These are phyloP conservation scores for Ophiostoma triangulosporum DNA, from an alignment of 2,329 filamentous ascomycete species.

Conservation along the genomic window DNA sequence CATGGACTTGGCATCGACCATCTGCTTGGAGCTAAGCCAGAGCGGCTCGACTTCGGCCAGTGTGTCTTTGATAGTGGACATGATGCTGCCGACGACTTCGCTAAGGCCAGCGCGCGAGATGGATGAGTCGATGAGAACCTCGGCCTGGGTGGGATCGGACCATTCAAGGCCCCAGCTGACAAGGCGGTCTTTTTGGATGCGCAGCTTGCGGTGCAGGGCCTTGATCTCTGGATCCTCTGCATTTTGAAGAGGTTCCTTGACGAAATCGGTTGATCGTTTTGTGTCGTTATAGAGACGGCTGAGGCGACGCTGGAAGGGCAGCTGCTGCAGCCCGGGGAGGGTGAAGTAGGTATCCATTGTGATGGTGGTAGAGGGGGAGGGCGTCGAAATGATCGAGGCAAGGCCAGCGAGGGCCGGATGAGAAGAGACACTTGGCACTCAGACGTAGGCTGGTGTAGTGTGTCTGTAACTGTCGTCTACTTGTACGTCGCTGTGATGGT, in stretches of 20 bases:
- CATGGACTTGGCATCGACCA: constrained; percentile 17
- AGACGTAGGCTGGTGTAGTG: no score
- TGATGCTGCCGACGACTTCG: constrained; percentile 64
- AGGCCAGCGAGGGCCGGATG: neutral
- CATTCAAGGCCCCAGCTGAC: constrained; percentile 72
- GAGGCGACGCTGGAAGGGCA: constrained; percentile 48
- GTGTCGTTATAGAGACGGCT: constrained; percentile 70
- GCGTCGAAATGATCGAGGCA: neutral
- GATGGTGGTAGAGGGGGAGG: neutral
- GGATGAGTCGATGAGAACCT: constrained; percentile 55
- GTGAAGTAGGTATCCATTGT: constrained; percentile 39
- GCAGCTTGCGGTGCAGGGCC: constrained; percentile 59
- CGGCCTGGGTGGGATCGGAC: constrained; percentile 52
- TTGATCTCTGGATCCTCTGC: constrained; percentile 56
- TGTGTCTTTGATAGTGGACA: constrained; percentile 70
- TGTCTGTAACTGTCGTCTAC: no score
- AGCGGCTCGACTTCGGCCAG: constrained; percentile 63
- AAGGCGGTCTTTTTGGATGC: constrained; percentile 67
- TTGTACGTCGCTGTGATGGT: no score
- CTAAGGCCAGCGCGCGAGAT: constrained; percentile 61
- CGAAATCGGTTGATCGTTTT: constrained; percentile 63
- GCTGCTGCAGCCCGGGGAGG: constrained; percentile 33
- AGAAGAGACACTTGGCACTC: neutral
- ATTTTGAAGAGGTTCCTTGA: constrained; percentile 50
- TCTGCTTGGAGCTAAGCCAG: constrained; percentile 46